Evolutionary conservation across 345 rosid species (phyloP), one percentile per base, ranked within the genome.

Genomic region (Clarkia xantiana): DNA sequence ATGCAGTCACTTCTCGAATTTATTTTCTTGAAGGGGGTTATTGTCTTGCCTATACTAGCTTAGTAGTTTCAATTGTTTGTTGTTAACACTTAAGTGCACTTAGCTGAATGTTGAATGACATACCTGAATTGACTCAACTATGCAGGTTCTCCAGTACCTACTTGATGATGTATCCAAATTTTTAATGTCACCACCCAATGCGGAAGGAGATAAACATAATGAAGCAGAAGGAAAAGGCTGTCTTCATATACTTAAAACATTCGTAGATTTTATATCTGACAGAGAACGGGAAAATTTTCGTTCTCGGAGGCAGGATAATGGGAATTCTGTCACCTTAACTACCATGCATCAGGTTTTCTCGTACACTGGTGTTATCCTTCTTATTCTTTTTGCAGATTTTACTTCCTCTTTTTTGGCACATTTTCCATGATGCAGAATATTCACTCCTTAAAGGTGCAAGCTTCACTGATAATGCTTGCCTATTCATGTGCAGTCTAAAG

Each of bases 291-390:
- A 65, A 71, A 82, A 86, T 62, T 86, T 90, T 41, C 78, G 62
- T 40, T 70, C 75, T 65, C 73, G 88, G 62, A 79, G 79, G 64
- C 76, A 62, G 47, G 78, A 90, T 42, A 85, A 90, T 62, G 61
- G 74, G 55, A 81, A 83, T 64, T 85, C 97, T 47, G 82, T 90
- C 42, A 81, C 94, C 52, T 65, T 90, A 71, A 90, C 94, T 58
- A 90, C 97, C 62, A 90, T 90, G 67, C 97, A 86, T 79, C 95
- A 90, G 91, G 97, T 86, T 18, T 41, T 42, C 51, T 59, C 49
- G 47, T 22, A 29, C 5, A 5, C 25, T 5, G 3, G 25, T 22
- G 25, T 22, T 22, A 22, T 29, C 9, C 36, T 29, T 29, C 36
- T 29, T 29, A 9, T 29, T 29, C 36, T 29, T 29, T 29, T 29